A percentile compares a stretch with the other conserved stretches of the same genome.
Evolutionary conservation across 2,329 filamentous ascomycete species (phyloP).

Genomic region (Fusarium cicatricum): DNA sequence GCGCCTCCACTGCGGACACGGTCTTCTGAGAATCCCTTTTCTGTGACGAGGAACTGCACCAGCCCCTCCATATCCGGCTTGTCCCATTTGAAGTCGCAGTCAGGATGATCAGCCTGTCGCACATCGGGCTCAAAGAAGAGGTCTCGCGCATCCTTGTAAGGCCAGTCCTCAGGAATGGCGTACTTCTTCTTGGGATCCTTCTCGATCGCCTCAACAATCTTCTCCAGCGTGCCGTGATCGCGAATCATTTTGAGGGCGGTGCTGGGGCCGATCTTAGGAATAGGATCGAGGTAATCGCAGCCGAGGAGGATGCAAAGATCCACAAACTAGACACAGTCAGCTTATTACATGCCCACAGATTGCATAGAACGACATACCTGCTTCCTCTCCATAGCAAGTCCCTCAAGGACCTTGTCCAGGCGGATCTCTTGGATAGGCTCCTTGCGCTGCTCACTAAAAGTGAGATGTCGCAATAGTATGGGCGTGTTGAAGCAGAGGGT

Average conservation of each 20-base stretch:
- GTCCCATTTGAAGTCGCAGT: conserved; percentile 99
- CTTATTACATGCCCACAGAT: background rate
- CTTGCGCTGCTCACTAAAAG: conserved; percentile 96
- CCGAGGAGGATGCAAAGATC: conserved; percentile 97
- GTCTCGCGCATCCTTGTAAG: conserved; percentile 87
- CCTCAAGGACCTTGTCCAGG: conserved; percentile 84
- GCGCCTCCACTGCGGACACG: conserved; percentile 82
- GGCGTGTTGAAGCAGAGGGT: conserved; percentile 95
- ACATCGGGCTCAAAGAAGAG: conserved; percentile 95
- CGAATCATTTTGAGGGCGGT: conserved; percentile 95
- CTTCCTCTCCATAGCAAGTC: conserved; percentile 84
- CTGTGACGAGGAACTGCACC: conserved; percentile 86
- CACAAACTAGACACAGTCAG: conserved; percentile 73
- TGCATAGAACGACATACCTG: conserved; percentile 64
- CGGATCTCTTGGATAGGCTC: conserved; percentile 97
- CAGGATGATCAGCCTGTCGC: conserved; percentile 78
- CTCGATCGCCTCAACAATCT: conserved; percentile 82
- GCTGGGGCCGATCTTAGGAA: conserved; percentile 91
- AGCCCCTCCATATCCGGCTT: conserved; percentile 90
- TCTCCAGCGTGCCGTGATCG: conserved; percentile 88
- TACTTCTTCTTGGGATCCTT: conserved; percentile 82
- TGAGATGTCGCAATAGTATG: conserved; percentile 89
- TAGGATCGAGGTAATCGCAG: conserved; percentile 96
- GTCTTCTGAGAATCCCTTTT: conserved; percentile 98
- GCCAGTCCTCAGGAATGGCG: conserved; percentile 94